Evolutionary conservation across 2,329 filamentous ascomycete species (phyloP), one percentile per base, ranked within the genome.

Genomic region (Paraphaeosphaeria sporulosa): DNA sequence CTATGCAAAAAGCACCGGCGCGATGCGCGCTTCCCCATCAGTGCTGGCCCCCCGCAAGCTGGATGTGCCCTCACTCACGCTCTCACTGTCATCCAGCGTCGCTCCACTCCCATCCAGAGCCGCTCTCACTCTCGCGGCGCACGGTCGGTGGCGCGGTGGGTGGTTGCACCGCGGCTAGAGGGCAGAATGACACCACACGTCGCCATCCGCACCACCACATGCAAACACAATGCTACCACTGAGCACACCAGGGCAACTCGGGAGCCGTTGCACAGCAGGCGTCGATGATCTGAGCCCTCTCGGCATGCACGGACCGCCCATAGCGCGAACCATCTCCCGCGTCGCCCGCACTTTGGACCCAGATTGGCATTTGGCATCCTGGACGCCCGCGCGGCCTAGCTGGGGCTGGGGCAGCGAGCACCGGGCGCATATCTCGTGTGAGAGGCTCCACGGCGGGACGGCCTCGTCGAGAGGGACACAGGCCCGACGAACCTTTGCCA

Each of bases 291-390:
- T 42, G 32, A 8, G n/a, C 34, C 38, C 42, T 8, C 30, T 43
- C 54, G 54, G 44, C 30, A 48, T 47, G 52, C 70, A 75, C 67
- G 64, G 72, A 48, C 69, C 60, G 51, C 54, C 42, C 49, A 55
- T 75, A 72, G 72, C 72, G 72, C 66, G 72, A 76, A 76, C 71
- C 68, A 73, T 72, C 58, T 68, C 64, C 68, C 67, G 68, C 68
- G 62, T 57, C 49, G 49, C 57, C 61, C 63, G 60, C 58, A 66
- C 58, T 64, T 44, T 62, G 49, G 49, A 40, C 36, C 36, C 34
- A 42, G 36, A 27, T 30, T 17, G 44, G 54, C 48, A 56, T 64
- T 30, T 17, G 44, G 54, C 55, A 27, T 32, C 30, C 62, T 61
- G 58, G 60, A 65, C 67, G 64, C 62, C 65, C 61, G 64, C 61